These are phyloP conservation scores for Malassezia japonica DNA, from an alignment of 1,284 basidiomycete genomes.

Conservation along the genomic window DNA sequence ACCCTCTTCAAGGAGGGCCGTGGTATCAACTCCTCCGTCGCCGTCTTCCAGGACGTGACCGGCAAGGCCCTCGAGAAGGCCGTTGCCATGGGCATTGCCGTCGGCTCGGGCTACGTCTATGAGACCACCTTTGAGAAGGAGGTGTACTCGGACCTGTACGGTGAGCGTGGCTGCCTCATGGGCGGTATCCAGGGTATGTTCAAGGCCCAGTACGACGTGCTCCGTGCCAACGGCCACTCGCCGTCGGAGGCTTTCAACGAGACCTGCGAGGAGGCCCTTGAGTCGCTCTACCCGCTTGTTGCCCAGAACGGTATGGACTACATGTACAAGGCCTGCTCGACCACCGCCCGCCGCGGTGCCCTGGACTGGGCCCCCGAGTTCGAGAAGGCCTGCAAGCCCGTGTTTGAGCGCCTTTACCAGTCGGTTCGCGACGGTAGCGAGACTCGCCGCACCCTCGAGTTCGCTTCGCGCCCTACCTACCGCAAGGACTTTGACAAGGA, in stretches of 20 bases:
- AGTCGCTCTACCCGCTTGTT: slow-evolving; percentile 94
- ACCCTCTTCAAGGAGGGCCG: slow-evolving; percentile 99
- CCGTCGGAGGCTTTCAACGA: slow-evolving; percentile 99
- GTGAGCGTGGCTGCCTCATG: slow-evolving; percentile 98
- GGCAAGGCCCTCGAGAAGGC: slow-evolving; percentile 98
- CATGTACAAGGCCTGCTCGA: slow-evolving; percentile 92
- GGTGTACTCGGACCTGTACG: slow-evolving; percentile 97
- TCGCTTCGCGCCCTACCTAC: slow-evolving; percentile 86
- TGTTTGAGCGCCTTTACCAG: slow-evolving; percentile 91
- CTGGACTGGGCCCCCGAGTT: slow-evolving; percentile 99
- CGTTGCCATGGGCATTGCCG: slow-evolving; percentile 81
- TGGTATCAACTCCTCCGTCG: slow-evolving; percentile 83
- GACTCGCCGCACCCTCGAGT: slow-evolving; percentile 92
- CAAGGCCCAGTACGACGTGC: slow-evolving; percentile 97
- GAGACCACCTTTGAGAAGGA: slow-evolving; percentile 99
- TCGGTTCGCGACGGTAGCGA: slow-evolving; percentile 89
- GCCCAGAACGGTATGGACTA: slow-evolving; percentile 97
- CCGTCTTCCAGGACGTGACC: slow-evolving; percentile 82
- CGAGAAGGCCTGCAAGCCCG: slow-evolving; percentile 80
- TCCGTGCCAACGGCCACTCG: slow-evolving; percentile 93
- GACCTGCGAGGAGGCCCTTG: slow-evolving; percentile 91
- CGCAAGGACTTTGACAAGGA: slow-evolving; percentile 87
- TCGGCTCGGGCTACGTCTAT: slow-evolving; percentile 93
- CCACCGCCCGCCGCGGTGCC: slow-evolving; percentile 93
- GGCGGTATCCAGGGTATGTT: slow-evolving; percentile 99